Base-by-base conservation (phyloP, 116 monocot species). In the Phalaenopsis hybrid region DNA sequence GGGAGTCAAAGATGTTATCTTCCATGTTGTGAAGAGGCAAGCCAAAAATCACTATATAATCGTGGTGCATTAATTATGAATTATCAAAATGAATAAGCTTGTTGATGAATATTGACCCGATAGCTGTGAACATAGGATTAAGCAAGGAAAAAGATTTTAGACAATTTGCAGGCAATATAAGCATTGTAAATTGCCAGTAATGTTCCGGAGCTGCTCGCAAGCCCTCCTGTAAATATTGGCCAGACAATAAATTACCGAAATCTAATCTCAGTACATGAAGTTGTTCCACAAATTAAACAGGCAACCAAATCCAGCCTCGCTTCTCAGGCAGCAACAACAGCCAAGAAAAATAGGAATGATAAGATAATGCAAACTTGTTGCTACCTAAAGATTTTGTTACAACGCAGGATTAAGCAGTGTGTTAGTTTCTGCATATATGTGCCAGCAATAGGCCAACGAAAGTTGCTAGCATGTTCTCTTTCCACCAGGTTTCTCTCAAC, bases 351-450 rank as follows among this genome's bases (percentile, higher is more conserved):
- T 72, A 41, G 28, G 15, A 72, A 37, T 72, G 41, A 72, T 41
- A 72, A 41, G 72, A 72, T 72, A 72, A 33, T 41, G 72, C 16
- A 72, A 72, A 43, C 6, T 41, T 34, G 37, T 41, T 72, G 37
- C 41, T 72, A 72, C 37, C 72, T 72, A 72, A 72, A 72, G 5
- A 15, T 72, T 2, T 72, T 72, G 72, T 72, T 72, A 72, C 72
- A 72, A 37, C 37, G 37, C 72, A 9, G 16, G 72, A 72, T 72
- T 15, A 72, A 72, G 72, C 72, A 72, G 72, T 72, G 41, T 15
- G 41, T 9, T 33, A 25, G 72, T 72, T 41, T 72, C 72, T 72
- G 72, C 72, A 72, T 67, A 37, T 34, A 16, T 2, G 72, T 31
- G 37, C 37, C 72, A 65, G 7, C 65, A 65, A 65, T 65, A 63